phyloP scores from a whole-genome alignment of 2,329 filamentous ascomycete genomes.

The Trichophyton equinum region DNA sequence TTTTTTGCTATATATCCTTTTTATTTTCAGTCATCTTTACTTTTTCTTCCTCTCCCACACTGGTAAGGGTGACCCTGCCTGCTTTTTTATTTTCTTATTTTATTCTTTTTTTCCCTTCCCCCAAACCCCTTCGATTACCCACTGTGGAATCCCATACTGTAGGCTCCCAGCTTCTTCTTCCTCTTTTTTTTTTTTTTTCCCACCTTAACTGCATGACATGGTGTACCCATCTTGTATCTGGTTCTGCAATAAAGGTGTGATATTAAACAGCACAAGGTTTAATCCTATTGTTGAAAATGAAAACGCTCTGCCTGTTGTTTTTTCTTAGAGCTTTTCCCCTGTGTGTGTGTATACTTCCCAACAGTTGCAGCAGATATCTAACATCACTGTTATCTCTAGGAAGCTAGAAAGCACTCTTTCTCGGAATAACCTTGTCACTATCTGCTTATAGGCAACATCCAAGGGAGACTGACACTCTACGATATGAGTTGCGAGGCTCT shows the following conservation, averaged over 20 bases:
- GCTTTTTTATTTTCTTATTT: background rate
- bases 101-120: background rate
- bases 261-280: constrained; percentile 3
- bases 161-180: background rate
- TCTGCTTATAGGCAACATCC: background rate
- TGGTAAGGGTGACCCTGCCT: constrained; percentile 4
- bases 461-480: background rate
- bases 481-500: background rate
- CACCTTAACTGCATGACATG: constrained; percentile 2
- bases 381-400: background rate
- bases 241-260: constrained; percentile 4
- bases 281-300: constrained; percentile 1
- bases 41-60: background rate
- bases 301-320: constrained; percentile 1
- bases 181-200: background rate
- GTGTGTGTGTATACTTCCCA: constrained; percentile 1
- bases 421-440: background rate
- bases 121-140: background rate
- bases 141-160: background rate
- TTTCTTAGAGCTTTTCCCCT: background rate
- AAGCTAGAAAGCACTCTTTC: background rate
- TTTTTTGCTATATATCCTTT: constrained; percentile 1
- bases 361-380: background rate
- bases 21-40: constrained; percentile 3
- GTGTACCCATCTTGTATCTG: constrained; percentile 3